Evolutionary conservation across 768 basidiomycete genomes (phyloP).

Genomic region (Nidula microcarpa): DNA sequence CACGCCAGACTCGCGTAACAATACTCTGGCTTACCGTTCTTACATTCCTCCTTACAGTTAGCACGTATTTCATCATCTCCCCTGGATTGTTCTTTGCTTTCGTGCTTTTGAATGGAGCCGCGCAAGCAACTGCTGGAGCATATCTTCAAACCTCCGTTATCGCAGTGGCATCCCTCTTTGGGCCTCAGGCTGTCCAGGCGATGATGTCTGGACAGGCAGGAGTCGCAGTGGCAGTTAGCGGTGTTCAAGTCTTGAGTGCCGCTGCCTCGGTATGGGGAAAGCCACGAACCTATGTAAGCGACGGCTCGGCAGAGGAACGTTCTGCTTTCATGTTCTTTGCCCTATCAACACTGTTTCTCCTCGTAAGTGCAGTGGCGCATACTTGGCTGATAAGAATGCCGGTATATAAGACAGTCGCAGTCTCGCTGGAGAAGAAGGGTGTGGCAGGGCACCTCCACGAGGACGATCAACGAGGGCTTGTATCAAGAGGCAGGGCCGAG

Average conservation of each 20-base stretch:
- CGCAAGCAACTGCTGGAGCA: slow-evolving; percentile 59
- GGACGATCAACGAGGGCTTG: slow-evolving; percentile 32
- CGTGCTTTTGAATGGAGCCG: slow-evolving; percentile 55
- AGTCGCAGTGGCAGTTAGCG: slow-evolving; percentile 77
- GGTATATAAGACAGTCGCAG: slow-evolving; percentile 52
- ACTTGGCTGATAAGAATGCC: slow-evolving; percentile 55
- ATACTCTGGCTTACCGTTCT: slow-evolving; percentile 50
- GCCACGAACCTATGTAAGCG: slow-evolving; percentile 25
- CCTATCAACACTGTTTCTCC: slow-evolving; percentile 63
- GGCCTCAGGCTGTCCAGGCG: slow-evolving; percentile 66
- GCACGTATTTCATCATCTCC: slow-evolving; percentile 55
- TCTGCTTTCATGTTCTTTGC: slow-evolving; percentile 75
- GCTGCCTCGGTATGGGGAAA: slow-evolving; percentile 50
- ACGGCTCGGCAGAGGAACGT: slow-evolving; percentile 55
- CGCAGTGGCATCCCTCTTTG: slow-evolving; percentile 81
- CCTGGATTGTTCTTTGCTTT: slow-evolving; percentile 62
- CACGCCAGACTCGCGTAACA: slow-evolving; percentile 50
- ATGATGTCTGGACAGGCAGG: slow-evolving; percentile 85
- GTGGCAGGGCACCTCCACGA: slow-evolving; percentile 17
- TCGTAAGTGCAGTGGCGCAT: slow-evolving; percentile 51
- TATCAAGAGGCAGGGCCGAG: slow-evolving; percentile 23
- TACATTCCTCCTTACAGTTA: slow-evolving; percentile 57
- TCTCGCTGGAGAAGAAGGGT: slow-evolving; percentile 36
- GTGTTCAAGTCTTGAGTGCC: slow-evolving; percentile 69
- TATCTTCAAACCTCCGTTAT: slow-evolving; percentile 78